phyloP scores from a whole-genome alignment of 2,329 filamentous ascomycete genomes.

The Alternaria rosae region DNA sequence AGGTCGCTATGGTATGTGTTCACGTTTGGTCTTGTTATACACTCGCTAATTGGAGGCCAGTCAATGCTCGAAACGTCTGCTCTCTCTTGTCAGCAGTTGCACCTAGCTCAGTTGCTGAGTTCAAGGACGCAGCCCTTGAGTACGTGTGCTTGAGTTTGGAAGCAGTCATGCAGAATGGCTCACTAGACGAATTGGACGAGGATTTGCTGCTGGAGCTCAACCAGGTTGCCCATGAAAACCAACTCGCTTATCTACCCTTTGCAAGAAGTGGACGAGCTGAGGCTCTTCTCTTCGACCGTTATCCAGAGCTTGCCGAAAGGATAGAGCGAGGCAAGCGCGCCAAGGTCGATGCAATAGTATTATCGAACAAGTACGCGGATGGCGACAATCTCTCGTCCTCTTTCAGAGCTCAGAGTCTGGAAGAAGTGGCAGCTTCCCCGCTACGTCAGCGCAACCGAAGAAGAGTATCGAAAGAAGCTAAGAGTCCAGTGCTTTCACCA shows the following conservation, averaged over 20 bases:
- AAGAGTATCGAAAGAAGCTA: conserved; percentile 55
- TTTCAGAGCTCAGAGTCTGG: conserved; percentile 68
- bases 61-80: conserved; percentile 74
- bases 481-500: conserved; percentile 70
- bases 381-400: conserved; percentile 72
- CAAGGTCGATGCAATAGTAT: conserved; percentile 78
- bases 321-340: conserved; percentile 73
- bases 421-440: conserved; percentile 64
- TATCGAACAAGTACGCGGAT: conserved; percentile 69
- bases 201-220: conserved; percentile 85
- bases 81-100: conserved; percentile 85
- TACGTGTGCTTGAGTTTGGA: conserved; percentile 94
- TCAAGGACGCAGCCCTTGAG: conserved; percentile 87
- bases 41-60: conserved; percentile 24
- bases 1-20: conserved; percentile 72
- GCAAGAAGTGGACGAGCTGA: conserved; percentile 78
- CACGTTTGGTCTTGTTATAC: conserved; percentile 21
- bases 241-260: conserved; percentile 78
- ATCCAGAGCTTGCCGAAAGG: conserved; percentile 69
- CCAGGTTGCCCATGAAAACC: conserved; percentile 79
- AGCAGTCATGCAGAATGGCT: conserved; percentile 87
- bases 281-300: conserved; percentile 67
- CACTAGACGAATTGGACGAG: conserved; percentile 84
- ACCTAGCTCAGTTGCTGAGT: conserved; percentile 80
- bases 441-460: conserved; percentile 54